These are phyloP conservation scores for Hypoxylon sp. DNA, from an alignment of 2,329 filamentous ascomycete genomes.

Conservation along the genomic window DNA sequence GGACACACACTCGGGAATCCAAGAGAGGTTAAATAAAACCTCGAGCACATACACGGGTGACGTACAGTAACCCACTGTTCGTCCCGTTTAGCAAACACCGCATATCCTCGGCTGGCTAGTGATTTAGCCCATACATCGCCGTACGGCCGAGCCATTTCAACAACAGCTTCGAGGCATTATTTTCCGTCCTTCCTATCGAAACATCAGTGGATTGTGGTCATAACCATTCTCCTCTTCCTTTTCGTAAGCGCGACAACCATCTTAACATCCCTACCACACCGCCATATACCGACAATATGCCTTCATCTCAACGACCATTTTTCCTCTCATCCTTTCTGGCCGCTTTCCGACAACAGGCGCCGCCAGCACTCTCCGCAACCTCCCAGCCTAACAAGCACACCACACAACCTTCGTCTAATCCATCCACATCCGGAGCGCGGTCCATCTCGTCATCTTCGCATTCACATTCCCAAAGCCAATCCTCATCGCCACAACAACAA, in stretches of 20 bases:
- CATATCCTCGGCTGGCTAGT: conserved; percentile 18
- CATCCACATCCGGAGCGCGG: conserved; percentile 39
- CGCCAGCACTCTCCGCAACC: conserved; percentile 50
- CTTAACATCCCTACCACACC: background rate
- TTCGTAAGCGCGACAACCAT: conserved; percentile 1
- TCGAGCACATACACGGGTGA: background rate
- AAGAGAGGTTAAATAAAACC: background rate
- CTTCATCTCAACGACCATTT: conserved; percentile 55
- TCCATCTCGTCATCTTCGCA: conserved; percentile 48
- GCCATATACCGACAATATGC: conserved; percentile 44
- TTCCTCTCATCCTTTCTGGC: conserved; percentile 56
- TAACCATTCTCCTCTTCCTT: background rate
- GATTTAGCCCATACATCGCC: conserved; percentile 3
- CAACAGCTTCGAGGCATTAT: conserved; percentile 10
- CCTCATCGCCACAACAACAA: conserved; percentile 41
- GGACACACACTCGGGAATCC: background rate
- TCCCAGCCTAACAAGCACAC: conserved; percentile 54
- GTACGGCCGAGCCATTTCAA: conserved; percentile 16
- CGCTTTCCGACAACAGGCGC: conserved; percentile 53
- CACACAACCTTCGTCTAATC: conserved; percentile 31
- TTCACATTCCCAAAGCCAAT: conserved; percentile 23
- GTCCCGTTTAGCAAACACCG: conserved; percentile 15
- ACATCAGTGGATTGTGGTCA: background rate
- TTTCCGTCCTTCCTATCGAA: background rate
- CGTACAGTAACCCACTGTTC: background rate